These are phyloP conservation scores for Aspergillus proliferans DNA, from an alignment of 2,329 filamentous ascomycete genomes.

Conservation along the genomic window DNA sequence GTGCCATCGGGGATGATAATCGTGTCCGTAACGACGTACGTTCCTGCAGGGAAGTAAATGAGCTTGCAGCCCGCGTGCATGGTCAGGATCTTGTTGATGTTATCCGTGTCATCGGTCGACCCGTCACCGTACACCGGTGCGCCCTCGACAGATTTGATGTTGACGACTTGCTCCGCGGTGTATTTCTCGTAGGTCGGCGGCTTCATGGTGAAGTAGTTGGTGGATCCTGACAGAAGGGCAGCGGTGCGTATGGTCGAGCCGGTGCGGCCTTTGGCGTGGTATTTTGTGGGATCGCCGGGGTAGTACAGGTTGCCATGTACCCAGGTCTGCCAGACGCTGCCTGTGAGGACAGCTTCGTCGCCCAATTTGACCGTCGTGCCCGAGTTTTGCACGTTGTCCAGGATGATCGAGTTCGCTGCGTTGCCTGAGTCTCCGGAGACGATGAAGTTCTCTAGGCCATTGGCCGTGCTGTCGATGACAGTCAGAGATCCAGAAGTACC, in stretches of 20 bases:
- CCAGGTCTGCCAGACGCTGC: conserved; percentile 20
- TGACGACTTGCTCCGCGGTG: conserved; percentile 38
- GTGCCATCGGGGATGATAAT: conserved; percentile 44
- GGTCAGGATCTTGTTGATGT: conserved; percentile 29
- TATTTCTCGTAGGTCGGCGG: conserved; percentile 42
- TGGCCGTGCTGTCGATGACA: conserved; percentile 14
- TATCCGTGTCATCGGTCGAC: conserved; percentile 30
- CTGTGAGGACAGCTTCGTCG: conserved; percentile 15
- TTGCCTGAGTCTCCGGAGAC: conserved; percentile 21
- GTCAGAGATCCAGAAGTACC: conserved; percentile 18
- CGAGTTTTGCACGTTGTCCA: conserved; percentile 24
- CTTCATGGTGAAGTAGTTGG: conserved; percentile 36
- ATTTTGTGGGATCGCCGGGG: conserved; percentile 9
- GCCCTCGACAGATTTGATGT: conserved; percentile 40
- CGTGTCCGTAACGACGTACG: conserved; percentile 46
- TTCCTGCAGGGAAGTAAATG: conserved; percentile 52
- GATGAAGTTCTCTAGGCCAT: conserved; percentile 11
- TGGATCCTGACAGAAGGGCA: conserved; percentile 23
- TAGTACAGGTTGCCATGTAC: conserved; percentile 28
- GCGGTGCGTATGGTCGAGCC: conserved; percentile 23
- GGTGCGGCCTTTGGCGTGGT: conserved; percentile 21
- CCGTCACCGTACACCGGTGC: conserved; percentile 40
- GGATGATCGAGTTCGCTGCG: conserved; percentile 24
- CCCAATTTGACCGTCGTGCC: conserved; percentile 22
- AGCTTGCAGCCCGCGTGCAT: conserved; percentile 41